Percentiles rank a stretch among this genome's conserved stretches.
These are phyloP conservation scores for Colletotrichum nymphaeae DNA, from an alignment of 2,329 filamentous ascomycete genomes.

Conservation along the genomic window DNA sequence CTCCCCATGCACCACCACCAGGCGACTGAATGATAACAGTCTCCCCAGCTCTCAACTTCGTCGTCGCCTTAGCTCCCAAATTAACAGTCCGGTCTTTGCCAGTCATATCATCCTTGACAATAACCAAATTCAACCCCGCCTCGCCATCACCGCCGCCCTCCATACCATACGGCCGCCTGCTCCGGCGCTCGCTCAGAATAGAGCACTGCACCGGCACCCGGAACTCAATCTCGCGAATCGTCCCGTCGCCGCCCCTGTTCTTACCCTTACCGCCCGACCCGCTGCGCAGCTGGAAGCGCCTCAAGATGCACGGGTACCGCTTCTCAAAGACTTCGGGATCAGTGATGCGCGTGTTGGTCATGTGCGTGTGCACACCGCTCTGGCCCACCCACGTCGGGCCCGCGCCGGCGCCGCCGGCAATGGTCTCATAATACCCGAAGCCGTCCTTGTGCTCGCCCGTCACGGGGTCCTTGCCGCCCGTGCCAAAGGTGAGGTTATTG, in stretches of 20 bases:
- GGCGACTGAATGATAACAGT: conserved; percentile 36
- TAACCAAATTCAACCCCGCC: conserved; percentile 78
- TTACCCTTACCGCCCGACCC: conserved; percentile 74
- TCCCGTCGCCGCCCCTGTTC: conserved; percentile 80
- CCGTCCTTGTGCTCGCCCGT: conserved; percentile 68
- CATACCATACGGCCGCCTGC: conserved; percentile 81
- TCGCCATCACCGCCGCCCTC: conserved; percentile 76
- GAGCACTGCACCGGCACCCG: conserved; percentile 81
- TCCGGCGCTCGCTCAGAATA: conserved; percentile 81
- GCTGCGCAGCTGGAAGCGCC: conserved; percentile 73
- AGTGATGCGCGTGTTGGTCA: conserved; percentile 89
- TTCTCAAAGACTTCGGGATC: conserved; percentile 84
- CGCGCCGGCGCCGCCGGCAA: conserved; percentile 81
- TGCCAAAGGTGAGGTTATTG: conserved; percentile 88
- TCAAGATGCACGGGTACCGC: conserved; percentile 78
- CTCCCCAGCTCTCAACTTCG: conserved; percentile 31
- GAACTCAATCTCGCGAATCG: conserved; percentile 84
- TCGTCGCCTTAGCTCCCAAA: conserved; percentile 35
- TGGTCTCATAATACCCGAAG: conserved; percentile 90
- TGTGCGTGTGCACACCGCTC: conserved; percentile 83
- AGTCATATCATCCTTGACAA: conserved; percentile 48
- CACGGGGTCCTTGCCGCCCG: conserved; percentile 72
- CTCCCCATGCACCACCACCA: conserved; percentile 34
- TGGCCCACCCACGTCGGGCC: conserved; percentile 80
- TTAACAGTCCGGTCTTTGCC: conserved; percentile 46